Base-by-base conservation (phyloP, 2,329 filamentous ascomycete species). In the Aspergillus japonicus region DNA sequence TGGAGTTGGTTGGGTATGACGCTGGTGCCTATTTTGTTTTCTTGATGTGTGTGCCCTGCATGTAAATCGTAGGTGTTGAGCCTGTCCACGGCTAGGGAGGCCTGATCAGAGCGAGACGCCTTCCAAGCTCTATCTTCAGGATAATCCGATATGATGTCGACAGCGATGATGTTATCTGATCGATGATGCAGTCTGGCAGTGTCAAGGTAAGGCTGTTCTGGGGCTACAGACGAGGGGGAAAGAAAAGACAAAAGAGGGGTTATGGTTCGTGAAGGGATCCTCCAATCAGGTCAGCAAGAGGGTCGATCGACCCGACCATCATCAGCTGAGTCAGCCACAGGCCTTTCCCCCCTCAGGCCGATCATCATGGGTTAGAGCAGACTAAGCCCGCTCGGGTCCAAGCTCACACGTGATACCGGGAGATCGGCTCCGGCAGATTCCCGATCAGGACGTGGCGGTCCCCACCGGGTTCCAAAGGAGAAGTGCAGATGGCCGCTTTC, bases 401-500 rank as follows among this genome's bases (percentile, higher is more conserved):
- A 24, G 31, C 10, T 14, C 7, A 16, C 53, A 55, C 53, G 53
- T 55, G 53, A 55, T n/a, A n/a, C 21, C 39, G 24, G 58, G 47
- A 57, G 58, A 47, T 62, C 62, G 61, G 49, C 50, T 52, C 19
- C n/a, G 19, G 4, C 5, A 16, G 53, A 33, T 55, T 47, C 53
- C 42, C 10, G 50, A 19, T 19, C 16, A 19, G n/a, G 5, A 16
- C 24, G 47, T 11, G 23, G 31, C n/a, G n/a, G n/a, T 47, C 16
- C 33, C 53, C 47, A 55, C 42, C n/a, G 11, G 42, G 23, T 11
- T 23, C 48, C 6, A 29, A 50, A 50, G 23, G 12, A 29, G 39
- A 12, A n/a, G 14, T 42, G 39, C 7, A 26, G 26, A 14, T 21
- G 21, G 21, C 39, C 39, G 39, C 39, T 42, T 42, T 42, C 39